Evolutionary conservation across 2,329 filamentous ascomycete species (phyloP).

Genomic region (Alternaria postmessia): DNA sequence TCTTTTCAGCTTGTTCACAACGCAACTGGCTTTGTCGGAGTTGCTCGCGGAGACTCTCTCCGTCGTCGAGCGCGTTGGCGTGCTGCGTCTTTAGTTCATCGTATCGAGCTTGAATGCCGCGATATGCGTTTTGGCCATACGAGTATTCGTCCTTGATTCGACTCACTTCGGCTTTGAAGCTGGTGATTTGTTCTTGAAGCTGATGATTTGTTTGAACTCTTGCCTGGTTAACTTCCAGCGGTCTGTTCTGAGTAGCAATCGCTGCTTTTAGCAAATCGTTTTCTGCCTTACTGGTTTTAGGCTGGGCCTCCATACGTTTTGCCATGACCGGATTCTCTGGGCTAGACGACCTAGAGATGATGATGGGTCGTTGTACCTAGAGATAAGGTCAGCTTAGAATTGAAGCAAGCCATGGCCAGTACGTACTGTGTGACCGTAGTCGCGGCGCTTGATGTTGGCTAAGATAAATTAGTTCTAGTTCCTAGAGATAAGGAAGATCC

Average conservation of each 20-base stretch:
- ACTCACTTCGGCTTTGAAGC: background rate
- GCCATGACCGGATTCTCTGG: background rate
- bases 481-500: fast-evolving
- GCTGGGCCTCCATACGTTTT: background rate
- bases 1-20: background rate
- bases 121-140: background rate
- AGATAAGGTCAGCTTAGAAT: background rate
- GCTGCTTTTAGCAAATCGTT: background rate
- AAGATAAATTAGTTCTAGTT: background rate
- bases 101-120: background rate
- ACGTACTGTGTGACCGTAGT: background rate
- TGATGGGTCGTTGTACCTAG: background rate
- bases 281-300: background rate
- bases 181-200: background rate
- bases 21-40: background rate
- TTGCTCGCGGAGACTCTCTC: background rate
- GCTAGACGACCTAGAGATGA: background rate
- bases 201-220: background rate
- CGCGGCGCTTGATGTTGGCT: background rate
- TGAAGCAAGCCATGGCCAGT: background rate
- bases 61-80: background rate
- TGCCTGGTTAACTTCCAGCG: background rate
- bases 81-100: background rate
- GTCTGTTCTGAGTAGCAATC: background rate
- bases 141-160: background rate